Base-by-base conservation (phyloP, 257 asterid species). In the Solanum verrucosum region DNA sequence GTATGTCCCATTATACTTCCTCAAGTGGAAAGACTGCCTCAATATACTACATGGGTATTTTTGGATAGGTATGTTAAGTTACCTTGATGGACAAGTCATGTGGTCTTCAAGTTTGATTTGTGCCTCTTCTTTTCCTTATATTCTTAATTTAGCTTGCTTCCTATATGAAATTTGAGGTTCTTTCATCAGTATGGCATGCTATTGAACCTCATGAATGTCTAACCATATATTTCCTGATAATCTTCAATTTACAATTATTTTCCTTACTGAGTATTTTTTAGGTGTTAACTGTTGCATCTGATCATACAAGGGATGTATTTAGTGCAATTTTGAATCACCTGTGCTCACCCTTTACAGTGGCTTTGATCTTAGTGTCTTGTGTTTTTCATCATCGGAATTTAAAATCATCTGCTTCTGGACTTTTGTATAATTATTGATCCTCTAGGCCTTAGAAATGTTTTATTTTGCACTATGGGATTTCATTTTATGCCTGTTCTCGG, bases 1-100 rank as follows among this genome's bases (percentile, higher is more conserved):
- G 98, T 93, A 90, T 96, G 96, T 31, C 98, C 99, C 25, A 94
- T 94, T 74, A 94, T 92, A 88, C 94, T 97, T 84, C 97, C 98
- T 5, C 95, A 89, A 92, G 92, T 93, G 87, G 85, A 93, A 91
- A 94, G 89, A 83, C 70, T 94, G 86, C 97, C 99, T 75, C 95
- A 95, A 37, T 97, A 92, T 90, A 95, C 97, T 14, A 94, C 99
- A 70, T 97, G 99, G 98, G 88, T 92, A 87, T 95, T 96, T 87
- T 91, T 97, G 92, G 98, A 94, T 91, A 96, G 98, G 99, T 94
- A 89, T 87, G 93, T 89, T 89, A 82, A 81, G 33, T 46, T 81
- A 59, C 42, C 68, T 79, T 46, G 38, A 29, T 81, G 16, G 68
- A 46, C 35, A 81, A 81, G 16, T 44, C 68, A 18, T 4, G 65